Evolutionary conservation across 2,329 filamentous ascomycete genomes (phyloP).

Genomic region (Botrytis paeoniae): DNA sequence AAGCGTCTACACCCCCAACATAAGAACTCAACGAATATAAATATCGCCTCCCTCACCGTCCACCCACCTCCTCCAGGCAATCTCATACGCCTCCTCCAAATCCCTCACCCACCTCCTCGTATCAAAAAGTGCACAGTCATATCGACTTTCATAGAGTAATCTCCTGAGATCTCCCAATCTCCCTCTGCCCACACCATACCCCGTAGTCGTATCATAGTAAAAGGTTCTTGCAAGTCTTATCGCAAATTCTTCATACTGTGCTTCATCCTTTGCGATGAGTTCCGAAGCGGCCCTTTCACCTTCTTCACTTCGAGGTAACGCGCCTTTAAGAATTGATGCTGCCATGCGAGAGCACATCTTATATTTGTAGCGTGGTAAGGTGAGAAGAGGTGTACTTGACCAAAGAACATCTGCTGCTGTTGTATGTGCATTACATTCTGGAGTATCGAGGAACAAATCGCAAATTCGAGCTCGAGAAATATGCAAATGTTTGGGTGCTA

Average conservation of each 20-base stretch:
- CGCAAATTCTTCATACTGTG: slow-evolving; percentile 79
- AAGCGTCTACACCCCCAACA: not conserved
- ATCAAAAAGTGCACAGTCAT: slow-evolving; percentile 85
- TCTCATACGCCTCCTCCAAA: slow-evolving; percentile 81
- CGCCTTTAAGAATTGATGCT: slow-evolving; percentile 87
- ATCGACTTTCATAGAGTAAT: slow-evolving; percentile 78
- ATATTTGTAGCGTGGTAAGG: slow-evolving; percentile 85
- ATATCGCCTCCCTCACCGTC: slow-evolving; percentile 87
- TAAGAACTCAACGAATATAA: slow-evolving; percentile 53
- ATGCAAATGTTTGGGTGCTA: slow-evolving; percentile 90
- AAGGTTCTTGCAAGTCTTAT: slow-evolving; percentile 64
- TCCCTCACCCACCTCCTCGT: slow-evolving; percentile 88
- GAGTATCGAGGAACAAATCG: slow-evolving; percentile 93
- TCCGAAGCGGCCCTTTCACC: slow-evolving; percentile 68
- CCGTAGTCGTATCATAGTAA: slow-evolving; percentile 51
- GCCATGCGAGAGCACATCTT: slow-evolving; percentile 99
- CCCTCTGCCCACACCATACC: slow-evolving; percentile 57
- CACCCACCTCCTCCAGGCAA: slow-evolving; percentile 88
- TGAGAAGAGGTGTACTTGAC: slow-evolving; percentile 91
- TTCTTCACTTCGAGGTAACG: slow-evolving; percentile 69
- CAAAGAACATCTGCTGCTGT: slow-evolving; percentile 95
- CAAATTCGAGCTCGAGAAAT: slow-evolving; percentile 89
- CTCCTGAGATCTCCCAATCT: slow-evolving; percentile 75
- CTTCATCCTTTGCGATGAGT: slow-evolving; percentile 73
- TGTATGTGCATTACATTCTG: slow-evolving; percentile 97